Evolutionary conservation across 2,329 filamentous ascomycete species (phyloP), one percentile per base, ranked within the genome.

Genomic region (Fonsecaea multimorphosa): DNA sequence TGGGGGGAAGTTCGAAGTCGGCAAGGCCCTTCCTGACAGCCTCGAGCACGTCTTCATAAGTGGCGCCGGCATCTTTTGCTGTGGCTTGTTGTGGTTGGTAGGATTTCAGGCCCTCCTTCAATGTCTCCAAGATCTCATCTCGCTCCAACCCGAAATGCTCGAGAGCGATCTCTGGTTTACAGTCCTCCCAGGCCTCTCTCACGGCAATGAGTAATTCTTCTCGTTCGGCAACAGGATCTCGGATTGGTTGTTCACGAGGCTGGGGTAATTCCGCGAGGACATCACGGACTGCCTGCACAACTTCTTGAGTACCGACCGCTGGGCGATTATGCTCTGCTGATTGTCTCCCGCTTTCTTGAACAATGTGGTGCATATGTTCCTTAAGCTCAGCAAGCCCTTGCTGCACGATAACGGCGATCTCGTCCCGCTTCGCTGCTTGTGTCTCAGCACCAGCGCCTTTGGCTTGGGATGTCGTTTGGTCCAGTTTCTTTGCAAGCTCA

Each of bases 101-200:
- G 54, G 92, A 87, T 70, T 91, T 88, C 0, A 98, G 84, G 0
- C 94, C 94, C 79, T 97, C 90, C 71, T 91, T 89, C 29, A 98
- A 84, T 70, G 93, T 96, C 44, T 90, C 88, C 14, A 98, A 82
- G 55, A 98, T 91, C 74, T 98, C 94, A 12, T 97, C 92, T 4
- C 92, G 86, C 76, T 97, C 94, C 0, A 98, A 82, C 1, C 93
- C 94, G 68, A 96, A 91, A 73, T 96, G 92, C 72, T 97, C 90
- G 3, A 96, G 85, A 72, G 96, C 90, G 58, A 97, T 92, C 72
- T 97, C 92, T 0, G 94, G 94, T 78, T 96, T 96, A 79, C 96
- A 96, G 61, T 89, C 91, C 75, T 97, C 94, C 87, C 93, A 96
- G 0, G 93, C 94, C 72, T 97, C 93, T 71, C 89, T 89, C 14